These are phyloP conservation scores for Camelina neglecta DNA, from an alignment of 345 rosid genomes.

Conservation along the genomic window DNA sequence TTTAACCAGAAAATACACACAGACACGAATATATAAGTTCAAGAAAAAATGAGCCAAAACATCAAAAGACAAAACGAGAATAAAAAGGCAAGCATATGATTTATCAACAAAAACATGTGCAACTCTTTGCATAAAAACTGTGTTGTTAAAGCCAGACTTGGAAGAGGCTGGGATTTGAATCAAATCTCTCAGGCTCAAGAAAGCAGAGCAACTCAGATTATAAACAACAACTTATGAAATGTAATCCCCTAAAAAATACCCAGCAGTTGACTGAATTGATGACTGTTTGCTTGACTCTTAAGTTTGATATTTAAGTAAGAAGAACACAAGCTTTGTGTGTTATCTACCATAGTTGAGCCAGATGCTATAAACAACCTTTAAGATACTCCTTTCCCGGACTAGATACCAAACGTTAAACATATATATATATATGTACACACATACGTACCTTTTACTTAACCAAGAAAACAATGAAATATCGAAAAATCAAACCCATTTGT, in stretches of 20 bases:
- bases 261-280: not conserved
- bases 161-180: slow-evolving; percentile 9
- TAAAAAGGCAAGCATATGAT: not conserved
- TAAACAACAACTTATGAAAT: not conserved
- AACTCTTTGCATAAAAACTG: not conserved
- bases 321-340: not conserved
- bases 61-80: not conserved
- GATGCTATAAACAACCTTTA: not conserved
- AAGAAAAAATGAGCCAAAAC: not conserved
- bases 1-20: not conserved
- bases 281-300: slow-evolving; percentile 5
- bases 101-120: not conserved
- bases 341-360: not conserved
- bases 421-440: not conserved
- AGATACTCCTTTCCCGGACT: not conserved
- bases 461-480: not conserved
- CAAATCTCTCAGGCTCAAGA: not conserved
- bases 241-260: not conserved
- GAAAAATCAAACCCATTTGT: slow-evolving; percentile 4
- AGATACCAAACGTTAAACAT: not conserved
- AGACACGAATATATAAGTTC: not conserved
- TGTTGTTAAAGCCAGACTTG: not conserved
- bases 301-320: no score
- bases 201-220: slow-evolving; percentile 4
- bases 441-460: slow-evolving; percentile 9